Evolutionary conservation across 352 stramenopile genomes (phyloP).

Genomic region (Globisporangium echinulatum): DNA sequence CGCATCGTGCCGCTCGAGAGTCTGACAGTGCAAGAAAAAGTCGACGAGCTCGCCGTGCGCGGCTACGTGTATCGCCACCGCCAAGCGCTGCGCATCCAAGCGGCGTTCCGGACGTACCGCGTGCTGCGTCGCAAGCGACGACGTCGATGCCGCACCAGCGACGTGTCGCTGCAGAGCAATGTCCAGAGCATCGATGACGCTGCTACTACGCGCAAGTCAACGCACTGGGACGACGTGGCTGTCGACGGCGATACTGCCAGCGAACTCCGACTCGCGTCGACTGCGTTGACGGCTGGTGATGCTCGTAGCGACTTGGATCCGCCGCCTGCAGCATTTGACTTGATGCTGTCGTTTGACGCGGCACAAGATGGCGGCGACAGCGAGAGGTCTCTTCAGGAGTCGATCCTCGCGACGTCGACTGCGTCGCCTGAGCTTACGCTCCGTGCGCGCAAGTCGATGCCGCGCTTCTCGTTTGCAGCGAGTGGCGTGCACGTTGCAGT

Average conservation of each 20-base stretch:
- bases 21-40: slow-evolving; percentile 76
- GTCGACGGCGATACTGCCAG: background rate
- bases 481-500: too few relatives aligned
- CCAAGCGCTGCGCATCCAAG: slow-evolving; percentile 55
- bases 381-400: slow-evolving; percentile 5
- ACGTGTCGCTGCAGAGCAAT: background rate
- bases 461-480: slow-evolving; percentile 1
- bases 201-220: too few relatives aligned
- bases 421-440: slow-evolving; percentile 7
- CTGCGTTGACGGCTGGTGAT: background rate
- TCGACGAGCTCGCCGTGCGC: slow-evolving; percentile 69
- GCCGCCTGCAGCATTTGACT: background rate
- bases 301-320: background rate
- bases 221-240: background rate
- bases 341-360: background rate
- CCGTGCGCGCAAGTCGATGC: slow-evolving; percentile 2
- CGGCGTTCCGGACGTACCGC: slow-evolving; percentile 56
- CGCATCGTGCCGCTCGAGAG: slow-evolving; percentile 62
- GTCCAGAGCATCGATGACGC: background rate
- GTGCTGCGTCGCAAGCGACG: slow-evolving; percentile 17
- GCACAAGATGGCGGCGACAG: background rate
- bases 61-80: slow-evolving; percentile 63
- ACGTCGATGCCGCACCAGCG: background rate
- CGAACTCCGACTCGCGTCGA: background rate
- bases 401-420: slow-evolving; percentile 11